These are phyloP conservation scores for Monosporascus sp. DNA, from an alignment of 2,329 filamentous ascomycete genomes.

Conservation along the genomic window DNA sequence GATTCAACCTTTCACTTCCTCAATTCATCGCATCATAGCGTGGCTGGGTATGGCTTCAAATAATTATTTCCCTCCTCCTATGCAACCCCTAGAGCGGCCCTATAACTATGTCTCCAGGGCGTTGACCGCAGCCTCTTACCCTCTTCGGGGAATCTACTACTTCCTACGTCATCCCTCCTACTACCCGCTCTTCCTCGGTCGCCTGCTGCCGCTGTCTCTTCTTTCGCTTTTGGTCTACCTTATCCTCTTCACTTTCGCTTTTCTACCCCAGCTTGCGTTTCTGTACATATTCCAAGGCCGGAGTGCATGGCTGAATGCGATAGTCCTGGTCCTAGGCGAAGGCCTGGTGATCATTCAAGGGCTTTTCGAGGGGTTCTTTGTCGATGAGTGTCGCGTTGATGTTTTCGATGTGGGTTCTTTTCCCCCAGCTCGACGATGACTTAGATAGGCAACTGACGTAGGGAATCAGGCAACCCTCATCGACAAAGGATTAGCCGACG, in stretches of 20 bases:
- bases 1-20: too few species aligned
- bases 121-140: conserved; percentile 45
- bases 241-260: conserved; percentile 83
- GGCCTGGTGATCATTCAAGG: conserved; percentile 64
- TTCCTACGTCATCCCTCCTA: conserved; percentile 72
- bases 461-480: conserved; percentile 61
- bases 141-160: conserved; percentile 72
- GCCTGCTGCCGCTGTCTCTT: conserved; percentile 73
- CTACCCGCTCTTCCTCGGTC: conserved; percentile 72
- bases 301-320: conserved; percentile 84
- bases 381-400: conserved; percentile 72
- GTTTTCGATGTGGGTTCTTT: conserved; percentile 67
- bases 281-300: conserved; percentile 83
- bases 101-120: conserved; percentile 38
- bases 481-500: conserved; percentile 62
- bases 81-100: conserved; percentile 28
- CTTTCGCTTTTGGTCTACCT: conserved; percentile 78
- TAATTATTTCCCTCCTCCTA: conserved; percentile 9
- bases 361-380: conserved; percentile 75
- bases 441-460: conserved; percentile 14
- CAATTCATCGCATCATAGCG: not conserved
- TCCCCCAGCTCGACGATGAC: not conserved
- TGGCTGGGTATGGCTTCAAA: conserved; percentile 17
- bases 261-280: conserved; percentile 83
- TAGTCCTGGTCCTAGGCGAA: conserved; percentile 81